Evolutionary conservation across 2,329 filamentous ascomycete genomes (phyloP).

Genomic region (Corynespora cassiicola): DNA sequence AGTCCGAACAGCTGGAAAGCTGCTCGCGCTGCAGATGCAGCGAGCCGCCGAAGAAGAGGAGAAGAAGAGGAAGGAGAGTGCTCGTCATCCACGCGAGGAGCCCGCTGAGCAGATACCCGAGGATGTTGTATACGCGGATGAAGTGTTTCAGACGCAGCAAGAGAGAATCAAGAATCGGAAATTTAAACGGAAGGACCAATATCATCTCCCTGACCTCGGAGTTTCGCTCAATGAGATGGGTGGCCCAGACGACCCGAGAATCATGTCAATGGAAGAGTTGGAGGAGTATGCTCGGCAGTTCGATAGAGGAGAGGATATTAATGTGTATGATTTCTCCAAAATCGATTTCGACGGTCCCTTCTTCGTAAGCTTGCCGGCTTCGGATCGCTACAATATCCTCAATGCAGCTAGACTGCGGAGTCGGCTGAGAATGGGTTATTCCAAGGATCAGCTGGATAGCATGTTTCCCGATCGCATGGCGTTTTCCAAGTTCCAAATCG

Average conservation of each 20-base stretch:
- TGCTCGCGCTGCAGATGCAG: constrained; percentile 95
- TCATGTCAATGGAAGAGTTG: constrained; percentile 94
- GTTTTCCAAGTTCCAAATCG: constrained; percentile 95
- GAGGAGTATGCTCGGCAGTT: constrained; percentile 95
- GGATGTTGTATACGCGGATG: constrained; percentile 87
- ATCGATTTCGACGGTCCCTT: constrained; percentile 98
- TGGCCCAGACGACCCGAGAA: constrained; percentile 86
- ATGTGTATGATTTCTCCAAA: constrained; percentile 91
- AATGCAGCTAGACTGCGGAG: constrained; percentile 91
- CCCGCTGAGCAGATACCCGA: constrained; percentile 73
- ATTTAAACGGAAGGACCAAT: constrained; percentile 92
- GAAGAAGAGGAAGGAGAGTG: constrained; percentile 64
- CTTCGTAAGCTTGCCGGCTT: constrained; percentile 86
- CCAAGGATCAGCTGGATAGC: constrained; percentile 90
- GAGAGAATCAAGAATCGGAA: constrained; percentile 76
- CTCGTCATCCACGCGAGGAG: constrained; percentile 47
- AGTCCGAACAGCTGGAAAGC: constrained; percentile 84
- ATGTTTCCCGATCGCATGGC: constrained; percentile 99
- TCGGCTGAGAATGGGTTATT: constrained; percentile 91
- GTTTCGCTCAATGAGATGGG: constrained; percentile 84
- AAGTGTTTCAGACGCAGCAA: constrained; percentile 78
- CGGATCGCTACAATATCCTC: constrained; percentile 95
- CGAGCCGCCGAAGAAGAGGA: constrained; percentile 85
- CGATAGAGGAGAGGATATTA: constrained; percentile 87
- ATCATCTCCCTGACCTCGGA: constrained; percentile 89